phyloP scores from a whole-genome alignment of 2,329 filamentous ascomycete genomes.

The Albifimbria verrucaria region DNA sequence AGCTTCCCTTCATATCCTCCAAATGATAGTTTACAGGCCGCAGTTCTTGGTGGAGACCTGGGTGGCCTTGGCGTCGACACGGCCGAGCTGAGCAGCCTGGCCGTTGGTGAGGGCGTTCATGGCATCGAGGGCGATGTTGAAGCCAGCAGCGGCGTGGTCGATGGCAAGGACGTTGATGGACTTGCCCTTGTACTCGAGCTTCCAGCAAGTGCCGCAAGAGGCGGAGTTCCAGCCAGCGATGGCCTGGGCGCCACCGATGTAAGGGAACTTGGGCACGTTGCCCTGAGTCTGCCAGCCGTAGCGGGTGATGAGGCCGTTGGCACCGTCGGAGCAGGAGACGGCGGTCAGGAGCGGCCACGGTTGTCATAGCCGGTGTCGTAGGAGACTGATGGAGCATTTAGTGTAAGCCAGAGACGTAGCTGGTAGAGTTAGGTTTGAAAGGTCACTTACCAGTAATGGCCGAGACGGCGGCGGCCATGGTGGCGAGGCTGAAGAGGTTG shows the following conservation, averaged over 20 bases:
- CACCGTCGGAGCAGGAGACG: slow-evolving; percentile 66
- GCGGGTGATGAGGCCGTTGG: slow-evolving; percentile 62
- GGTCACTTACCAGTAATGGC: slow-evolving; percentile 29
- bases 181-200: slow-evolving; percentile 46
- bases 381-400: slow-evolving; percentile 47
- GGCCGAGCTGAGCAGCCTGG: slow-evolving; percentile 46
- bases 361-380: slow-evolving; percentile 73
- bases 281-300: slow-evolving; percentile 57
- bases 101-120: slow-evolving; percentile 54
- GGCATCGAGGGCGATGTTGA: slow-evolving; percentile 56
- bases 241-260: slow-evolving; percentile 51
- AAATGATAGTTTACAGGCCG: slow-evolving; percentile 26
- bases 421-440: background rate
- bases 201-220: slow-evolving; percentile 59
- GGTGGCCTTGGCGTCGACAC: slow-evolving; percentile 45
- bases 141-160: slow-evolving; percentile 46
- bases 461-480: slow-evolving; percentile 31
- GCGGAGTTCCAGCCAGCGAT: slow-evolving; percentile 55
- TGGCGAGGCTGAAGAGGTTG: slow-evolving; percentile 35
- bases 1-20: background rate
- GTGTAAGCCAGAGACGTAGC: too few species aligned
- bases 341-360: slow-evolving; percentile 47
- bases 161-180: slow-evolving; percentile 54
- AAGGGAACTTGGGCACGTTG: slow-evolving; percentile 46
- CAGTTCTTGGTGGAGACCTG: slow-evolving; percentile 44